Conservation (phyloP, 225 moss, liverwort and hornwort genomes). For the Polytrichum formosum region DNA sequence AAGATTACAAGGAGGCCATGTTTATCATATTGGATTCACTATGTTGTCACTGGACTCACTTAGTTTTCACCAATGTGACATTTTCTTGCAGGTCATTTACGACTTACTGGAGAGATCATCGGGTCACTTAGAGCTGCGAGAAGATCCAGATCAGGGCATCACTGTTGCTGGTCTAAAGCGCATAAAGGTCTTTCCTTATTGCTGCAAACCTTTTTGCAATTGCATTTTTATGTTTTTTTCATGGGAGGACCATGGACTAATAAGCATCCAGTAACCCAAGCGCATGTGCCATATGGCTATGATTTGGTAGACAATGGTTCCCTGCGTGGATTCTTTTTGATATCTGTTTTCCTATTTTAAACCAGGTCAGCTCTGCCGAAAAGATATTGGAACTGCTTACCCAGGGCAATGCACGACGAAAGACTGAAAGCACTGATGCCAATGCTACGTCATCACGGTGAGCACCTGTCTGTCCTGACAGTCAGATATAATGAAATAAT, state of each 20-base stretch:
- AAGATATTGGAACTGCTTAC: slow-evolving; percentile 82
- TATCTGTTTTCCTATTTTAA: neutral
- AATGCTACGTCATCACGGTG: slow-evolving; percentile 88
- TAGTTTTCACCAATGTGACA: neutral
- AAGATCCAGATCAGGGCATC: slow-evolving; percentile 88
- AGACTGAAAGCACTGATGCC: slow-evolving; percentile 88
- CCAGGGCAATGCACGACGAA: slow-evolving; percentile 81
- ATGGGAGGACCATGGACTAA: too few relatives aligned
- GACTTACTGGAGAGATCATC: slow-evolving; percentile 76
- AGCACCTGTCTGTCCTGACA: neutral
- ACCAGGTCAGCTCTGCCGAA: slow-evolving; percentile 78
- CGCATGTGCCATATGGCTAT: too few relatives aligned
- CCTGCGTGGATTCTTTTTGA: too few relatives aligned
- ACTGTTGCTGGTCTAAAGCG: slow-evolving; percentile 87
- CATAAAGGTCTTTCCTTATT: slow-evolving; percentile 46
- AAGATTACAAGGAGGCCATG: too few relatives aligned
- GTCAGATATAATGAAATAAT: too few relatives aligned
- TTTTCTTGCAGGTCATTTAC: slow-evolving; percentile 65
- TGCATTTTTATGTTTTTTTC: neutral
- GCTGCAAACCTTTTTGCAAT: neutral
- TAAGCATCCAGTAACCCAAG: too few relatives aligned
- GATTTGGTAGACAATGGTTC: too few relatives aligned
- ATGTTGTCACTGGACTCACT: too few relatives aligned
- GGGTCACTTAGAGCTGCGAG: slow-evolving; percentile 79
- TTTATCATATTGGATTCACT: too few relatives aligned